phyloP scores from a whole-genome alignment of 2,329 filamentous ascomycete species.

The Dactylellina cionopaga region DNA sequence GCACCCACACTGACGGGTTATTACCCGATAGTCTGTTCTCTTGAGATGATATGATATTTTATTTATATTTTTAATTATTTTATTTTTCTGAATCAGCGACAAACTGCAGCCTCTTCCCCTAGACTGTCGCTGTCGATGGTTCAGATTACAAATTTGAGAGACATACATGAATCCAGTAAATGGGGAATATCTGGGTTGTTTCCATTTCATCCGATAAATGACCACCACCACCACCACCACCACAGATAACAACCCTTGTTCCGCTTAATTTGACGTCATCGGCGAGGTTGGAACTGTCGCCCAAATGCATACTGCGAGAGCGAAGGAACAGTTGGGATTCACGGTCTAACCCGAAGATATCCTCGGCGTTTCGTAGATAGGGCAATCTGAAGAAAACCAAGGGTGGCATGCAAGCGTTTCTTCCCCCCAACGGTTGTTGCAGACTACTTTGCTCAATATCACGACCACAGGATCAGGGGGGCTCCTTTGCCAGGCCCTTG shows the following conservation, averaged over 20 bases:
- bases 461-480: no score
- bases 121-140: not conserved
- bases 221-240: conserved; percentile 8
- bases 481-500: conserved; percentile 20
- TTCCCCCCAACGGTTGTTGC: no score
- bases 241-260: conserved; percentile 31
- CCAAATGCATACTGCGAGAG: conserved; percentile 3
- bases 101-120: not conserved
- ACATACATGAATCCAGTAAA: no score
- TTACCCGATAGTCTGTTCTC: conserved; percentile 45
- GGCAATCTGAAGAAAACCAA: no score
- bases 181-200: no score
- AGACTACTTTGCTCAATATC: no score
- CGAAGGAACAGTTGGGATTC: not conserved
- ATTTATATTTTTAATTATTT: not conserved
- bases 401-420: no score
- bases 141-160: not conserved
- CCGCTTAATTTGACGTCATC: conserved; percentile 52
- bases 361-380: no score
- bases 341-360: conserved; percentile 34
- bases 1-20: conserved; percentile 52
- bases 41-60: not conserved
- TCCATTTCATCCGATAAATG: conserved; percentile 43
- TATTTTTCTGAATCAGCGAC: not conserved
- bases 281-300: conserved; percentile 33